These are phyloP conservation scores for Pistacia atlantica DNA, from an alignment of 345 rosid species.

Conservation along the genomic window DNA sequence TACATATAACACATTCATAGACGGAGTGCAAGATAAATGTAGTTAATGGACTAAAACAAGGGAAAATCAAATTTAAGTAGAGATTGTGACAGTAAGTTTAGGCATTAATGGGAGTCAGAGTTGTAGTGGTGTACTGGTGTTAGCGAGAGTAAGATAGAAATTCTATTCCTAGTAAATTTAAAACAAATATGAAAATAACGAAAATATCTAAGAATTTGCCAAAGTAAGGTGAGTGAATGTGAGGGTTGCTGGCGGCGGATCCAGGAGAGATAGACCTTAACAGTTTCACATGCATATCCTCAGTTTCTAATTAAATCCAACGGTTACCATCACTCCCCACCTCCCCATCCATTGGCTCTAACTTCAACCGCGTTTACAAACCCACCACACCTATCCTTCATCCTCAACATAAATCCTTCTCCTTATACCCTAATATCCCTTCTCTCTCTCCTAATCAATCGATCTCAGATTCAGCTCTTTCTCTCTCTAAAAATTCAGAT, in stretches of 20 bases:
- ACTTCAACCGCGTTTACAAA: slow-evolving; percentile 35
- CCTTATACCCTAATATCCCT: slow-evolving; percentile 30
- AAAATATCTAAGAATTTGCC: not conserved
- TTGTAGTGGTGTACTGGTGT: no score
- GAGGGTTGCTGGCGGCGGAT: slow-evolving; percentile 34
- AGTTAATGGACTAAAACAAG: no score
- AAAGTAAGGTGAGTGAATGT: not conserved
- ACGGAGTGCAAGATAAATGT: no score
- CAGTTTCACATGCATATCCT: slow-evolving; percentile 19
- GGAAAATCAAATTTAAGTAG: no score
- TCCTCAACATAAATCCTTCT: slow-evolving; percentile 21
- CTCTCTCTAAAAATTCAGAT: slow-evolving; percentile 17
- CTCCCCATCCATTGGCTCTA: slow-evolving; percentile 31
- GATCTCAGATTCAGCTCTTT: slow-evolving; percentile 15
- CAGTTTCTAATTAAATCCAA: slow-evolving; percentile 4
- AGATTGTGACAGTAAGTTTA: no score
- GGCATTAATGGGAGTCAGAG: no score
- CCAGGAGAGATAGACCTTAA: slow-evolving; percentile 10
- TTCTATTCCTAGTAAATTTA: not conserved
- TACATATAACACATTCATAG: no score
- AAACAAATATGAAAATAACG: not conserved
- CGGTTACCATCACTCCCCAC: slow-evolving; percentile 27
- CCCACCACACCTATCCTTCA: slow-evolving; percentile 20
- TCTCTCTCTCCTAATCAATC: not conserved
- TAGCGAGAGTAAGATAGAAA: not conserved